phyloP scores from a whole-genome alignment of 1,284 basidiomycete species.

The Taiwanofungus camphoratus region DNA sequence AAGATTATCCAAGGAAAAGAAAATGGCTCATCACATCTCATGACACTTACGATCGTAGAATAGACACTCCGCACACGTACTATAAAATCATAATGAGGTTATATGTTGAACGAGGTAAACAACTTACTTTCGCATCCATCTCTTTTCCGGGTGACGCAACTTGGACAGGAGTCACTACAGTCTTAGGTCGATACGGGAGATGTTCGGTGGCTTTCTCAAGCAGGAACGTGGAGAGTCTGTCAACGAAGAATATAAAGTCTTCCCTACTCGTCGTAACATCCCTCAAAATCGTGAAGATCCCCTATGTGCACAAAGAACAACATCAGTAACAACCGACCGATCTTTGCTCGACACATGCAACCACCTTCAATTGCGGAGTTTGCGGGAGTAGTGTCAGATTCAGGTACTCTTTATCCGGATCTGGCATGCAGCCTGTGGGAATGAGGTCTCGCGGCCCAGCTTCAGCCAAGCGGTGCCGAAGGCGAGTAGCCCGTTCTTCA shows the following conservation, averaged over 20 bases:
- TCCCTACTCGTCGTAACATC: constrained; percentile 65
- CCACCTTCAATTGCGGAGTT: constrained; percentile 78
- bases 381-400: constrained; percentile 71
- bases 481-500: constrained; percentile 66
- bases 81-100: constrained; percentile 22
- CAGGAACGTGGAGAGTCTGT: constrained; percentile 80
- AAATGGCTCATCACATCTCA: background rate
- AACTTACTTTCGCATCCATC: constrained; percentile 47
- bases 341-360: background rate
- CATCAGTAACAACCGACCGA: background rate
- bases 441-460: constrained; percentile 19
- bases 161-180: constrained; percentile 66
- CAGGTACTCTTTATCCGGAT: constrained; percentile 27
- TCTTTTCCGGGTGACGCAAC: constrained; percentile 57
- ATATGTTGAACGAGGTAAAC: background rate
- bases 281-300: constrained; percentile 84
- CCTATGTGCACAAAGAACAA: constrained; percentile 39
- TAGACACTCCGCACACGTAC: constrained; percentile 79
- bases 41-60: constrained; percentile 67
- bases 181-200: constrained; percentile 66
- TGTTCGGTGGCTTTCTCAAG: constrained; percentile 82
- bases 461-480: constrained; percentile 69
- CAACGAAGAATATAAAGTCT: constrained; percentile 88
- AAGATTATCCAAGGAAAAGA: background rate
- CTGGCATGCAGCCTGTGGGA: constrained; percentile 5